phyloP scores from a whole-genome alignment of 441 rosid genomes.

The Mallotus japonicus region DNA sequence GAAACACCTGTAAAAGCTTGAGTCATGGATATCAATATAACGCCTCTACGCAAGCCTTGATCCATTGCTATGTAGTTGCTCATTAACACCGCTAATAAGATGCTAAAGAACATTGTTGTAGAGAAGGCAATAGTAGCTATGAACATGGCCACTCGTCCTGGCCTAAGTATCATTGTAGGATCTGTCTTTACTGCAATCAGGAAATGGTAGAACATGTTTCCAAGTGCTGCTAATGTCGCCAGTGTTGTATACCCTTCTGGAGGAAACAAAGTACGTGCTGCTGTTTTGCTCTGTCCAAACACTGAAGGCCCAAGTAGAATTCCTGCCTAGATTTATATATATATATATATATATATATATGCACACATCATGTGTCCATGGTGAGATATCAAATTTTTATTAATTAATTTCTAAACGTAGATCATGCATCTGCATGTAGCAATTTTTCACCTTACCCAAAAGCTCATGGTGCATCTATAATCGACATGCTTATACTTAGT shows the following conservation, averaged over 20 bases:
- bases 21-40: conserved; percentile 22
- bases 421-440: too few relatives aligned
- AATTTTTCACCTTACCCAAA: too few relatives aligned
- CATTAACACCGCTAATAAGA: conserved; percentile 9
- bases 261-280: conserved; percentile 30
- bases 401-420: too few relatives aligned
- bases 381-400: too few relatives aligned
- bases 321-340: conserved; percentile 11
- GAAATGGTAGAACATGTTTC: conserved; percentile 37
- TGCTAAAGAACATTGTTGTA: neutral
- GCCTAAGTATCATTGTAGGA: conserved; percentile 27
- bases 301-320: conserved; percentile 37
- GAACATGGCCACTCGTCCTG: conserved; percentile 26
- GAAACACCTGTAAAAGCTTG: conserved; percentile 38
- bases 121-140: conserved; percentile 28
- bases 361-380: too few relatives aligned
- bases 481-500: too few relatives aligned
- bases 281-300: conserved; percentile 16
- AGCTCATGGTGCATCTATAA: too few relatives aligned
- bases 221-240: conserved; percentile 29
- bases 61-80: conserved; percentile 17
- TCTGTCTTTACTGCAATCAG: conserved; percentile 30
- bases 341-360: too few relatives aligned
- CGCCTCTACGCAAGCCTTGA: conserved; percentile 7
- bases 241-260: conserved; percentile 12